Evolutionary conservation across 768 basidiomycete genomes (phyloP), one percentile per base, ranked within the genome.

Genomic region (Lentinula sp.): DNA sequence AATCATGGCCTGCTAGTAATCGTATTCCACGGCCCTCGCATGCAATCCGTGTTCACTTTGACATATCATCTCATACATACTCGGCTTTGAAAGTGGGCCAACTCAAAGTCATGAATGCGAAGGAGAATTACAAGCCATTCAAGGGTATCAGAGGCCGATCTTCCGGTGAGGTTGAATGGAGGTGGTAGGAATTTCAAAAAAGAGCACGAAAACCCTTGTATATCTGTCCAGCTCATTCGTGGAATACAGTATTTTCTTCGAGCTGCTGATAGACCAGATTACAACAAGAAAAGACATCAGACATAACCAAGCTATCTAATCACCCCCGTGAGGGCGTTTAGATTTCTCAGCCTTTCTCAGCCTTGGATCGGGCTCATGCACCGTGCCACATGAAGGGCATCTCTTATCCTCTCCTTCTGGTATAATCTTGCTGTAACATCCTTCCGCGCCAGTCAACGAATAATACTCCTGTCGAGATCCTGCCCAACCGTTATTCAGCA

Each of bases 41-140:
- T 58, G 87, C 91, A 2, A 78, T 95, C 57, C 83, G 84, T 66
- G 78, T 93, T 51, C 76, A 75, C 18, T 96, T 93, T 70, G 82
- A 86, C 46, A 80, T 94, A 32, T 82, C 85, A 23, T 81, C 84
- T 13, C 76, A 89, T 68, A 86, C 86, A 39, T 91, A 88, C 70
- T 93, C 92, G 5, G 80, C 88, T 18, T 76, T 96, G 50, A 91
- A 89, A 67, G 87, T 96, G 4, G 91, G 95, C 62, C 89, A 94
- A 66, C 80, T 96, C 48, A 92, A 86, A 71, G 75, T 92, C 31
- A 86, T 79, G 2, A 45, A 52, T 49, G 46, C 75, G 1, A 87
- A 89, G 11, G 92, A 95, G 70, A 73, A 73, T 10, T 95, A 95
- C 73, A 96, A 95, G 72, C 90, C 91, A 10, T 97, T 90, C 75